Percentiles rank a stretch among this genome's conserved stretches.
Conservation (phyloP, 1,284 basidiomycete genomes). For the Apiotrichum gamsii region DNA sequence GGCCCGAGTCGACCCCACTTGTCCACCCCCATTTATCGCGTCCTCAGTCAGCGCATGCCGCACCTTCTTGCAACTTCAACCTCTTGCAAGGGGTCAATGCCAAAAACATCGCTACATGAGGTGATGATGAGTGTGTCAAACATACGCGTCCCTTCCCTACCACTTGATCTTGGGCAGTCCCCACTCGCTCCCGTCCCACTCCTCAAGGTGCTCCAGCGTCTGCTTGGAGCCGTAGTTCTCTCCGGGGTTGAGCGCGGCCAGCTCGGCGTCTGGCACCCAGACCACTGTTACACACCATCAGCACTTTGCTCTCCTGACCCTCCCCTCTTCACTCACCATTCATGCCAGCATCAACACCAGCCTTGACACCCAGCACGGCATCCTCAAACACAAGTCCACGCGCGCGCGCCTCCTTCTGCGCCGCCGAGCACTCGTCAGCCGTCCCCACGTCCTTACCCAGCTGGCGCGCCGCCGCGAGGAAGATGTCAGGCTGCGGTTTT, state of each 20-base stretch:
- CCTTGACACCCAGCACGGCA: slow-evolving; percentile 39
- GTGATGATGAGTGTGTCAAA: too few species aligned
- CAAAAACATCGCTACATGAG: too few species aligned
- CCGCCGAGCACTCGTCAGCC: slow-evolving; percentile 28
- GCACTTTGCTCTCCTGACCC: too few species aligned
- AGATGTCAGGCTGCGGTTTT: slow-evolving; percentile 47
- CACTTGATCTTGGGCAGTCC: slow-evolving; percentile 29
- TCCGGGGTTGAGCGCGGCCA: slow-evolving; percentile 37
- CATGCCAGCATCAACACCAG: slow-evolving; percentile 47
- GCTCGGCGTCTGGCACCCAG: slow-evolving; percentile 45
- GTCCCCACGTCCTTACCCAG: slow-evolving; percentile 43
- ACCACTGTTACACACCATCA: too few species aligned
- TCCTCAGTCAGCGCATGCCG: too few species aligned
- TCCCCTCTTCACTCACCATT: slow-evolving; percentile 30
- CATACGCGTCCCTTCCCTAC: too few species aligned
- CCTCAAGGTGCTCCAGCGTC: slow-evolving; percentile 34
- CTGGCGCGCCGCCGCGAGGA: slow-evolving; percentile 44
- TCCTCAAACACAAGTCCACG: slow-evolving; percentile 48
- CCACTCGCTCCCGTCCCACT: slow-evolving; percentile 42
- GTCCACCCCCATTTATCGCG: too few species aligned
- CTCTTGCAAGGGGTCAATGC: too few species aligned
- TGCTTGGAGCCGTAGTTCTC: slow-evolving; percentile 39
- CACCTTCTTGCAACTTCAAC: too few species aligned
- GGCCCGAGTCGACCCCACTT: too few species aligned
- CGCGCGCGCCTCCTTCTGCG: slow-evolving; percentile 32